Evolutionary conservation across 139 green algal genomes (phyloP).

Genomic region (Micractinium sp.): DNA sequence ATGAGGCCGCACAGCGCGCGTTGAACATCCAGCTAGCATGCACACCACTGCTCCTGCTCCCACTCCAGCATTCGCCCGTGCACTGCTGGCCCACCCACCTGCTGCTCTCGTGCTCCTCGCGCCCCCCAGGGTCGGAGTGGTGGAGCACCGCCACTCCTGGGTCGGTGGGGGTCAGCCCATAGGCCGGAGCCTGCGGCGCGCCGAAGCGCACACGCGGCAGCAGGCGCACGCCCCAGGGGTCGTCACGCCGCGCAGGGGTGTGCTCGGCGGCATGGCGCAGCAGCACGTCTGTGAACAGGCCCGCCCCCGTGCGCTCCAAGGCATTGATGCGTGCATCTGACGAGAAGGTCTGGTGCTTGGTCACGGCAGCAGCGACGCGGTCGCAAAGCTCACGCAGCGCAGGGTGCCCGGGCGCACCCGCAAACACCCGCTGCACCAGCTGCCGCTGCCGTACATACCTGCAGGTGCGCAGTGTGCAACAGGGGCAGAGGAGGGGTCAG

Average conservation of each 20-base stretch:
- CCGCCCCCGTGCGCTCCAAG: slow-evolving; percentile 83
- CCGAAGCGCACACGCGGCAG: slow-evolving; percentile 81
- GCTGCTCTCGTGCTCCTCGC: background rate
- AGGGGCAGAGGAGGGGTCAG: background rate
- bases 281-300: slow-evolving; percentile 85
- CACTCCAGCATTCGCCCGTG: no score
- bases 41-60: background rate
- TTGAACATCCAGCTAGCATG: background rate
- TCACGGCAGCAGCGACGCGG: slow-evolving; percentile 67
- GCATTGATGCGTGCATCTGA: slow-evolving; percentile 74
- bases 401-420: slow-evolving; percentile 83
- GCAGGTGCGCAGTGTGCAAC: background rate
- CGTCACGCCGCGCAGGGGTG: slow-evolving; percentile 44
- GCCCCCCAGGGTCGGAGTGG: slow-evolving; percentile 66
- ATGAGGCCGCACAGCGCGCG: background rate
- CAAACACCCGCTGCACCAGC: slow-evolving; percentile 86
- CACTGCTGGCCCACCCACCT: background rate
- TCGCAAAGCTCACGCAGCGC: slow-evolving; percentile 79
- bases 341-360: slow-evolving; percentile 55
- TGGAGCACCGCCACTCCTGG: slow-evolving; percentile 74
- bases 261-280: slow-evolving; percentile 62
- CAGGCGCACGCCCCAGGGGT: slow-evolving; percentile 74
- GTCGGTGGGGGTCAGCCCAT: slow-evolving; percentile 55
- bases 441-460: slow-evolving; percentile 59
- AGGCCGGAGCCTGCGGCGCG: slow-evolving; percentile 7